These are phyloP conservation scores for Paspalum vaginatum DNA, from an alignment of 176 grass and related monocot genomes.

Conservation along the genomic window DNA sequence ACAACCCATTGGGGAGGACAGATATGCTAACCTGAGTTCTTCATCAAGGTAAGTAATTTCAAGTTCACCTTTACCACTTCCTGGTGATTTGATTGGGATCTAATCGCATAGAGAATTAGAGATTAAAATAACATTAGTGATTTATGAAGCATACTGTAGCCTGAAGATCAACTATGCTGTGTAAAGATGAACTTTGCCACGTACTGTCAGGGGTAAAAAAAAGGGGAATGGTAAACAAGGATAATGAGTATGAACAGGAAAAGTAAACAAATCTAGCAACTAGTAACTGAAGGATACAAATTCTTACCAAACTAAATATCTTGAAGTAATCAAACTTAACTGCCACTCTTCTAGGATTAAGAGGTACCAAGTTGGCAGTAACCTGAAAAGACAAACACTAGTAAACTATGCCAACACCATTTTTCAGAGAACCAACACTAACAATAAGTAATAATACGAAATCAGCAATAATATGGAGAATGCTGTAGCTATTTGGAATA, in stretches of 20 bases:
- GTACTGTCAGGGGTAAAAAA: too few species aligned
- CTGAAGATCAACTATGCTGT: background rate
- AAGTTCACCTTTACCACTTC: conserved; percentile 80
- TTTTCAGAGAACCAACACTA: conserved; percentile 36
- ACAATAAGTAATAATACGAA: background rate
- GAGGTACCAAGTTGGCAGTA: conserved; percentile 82
- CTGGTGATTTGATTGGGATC: conserved; percentile 86
- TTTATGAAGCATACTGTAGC: background rate
- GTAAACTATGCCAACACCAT: background rate
- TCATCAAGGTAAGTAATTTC: conserved; percentile 95
- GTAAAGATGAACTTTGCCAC: background rate
- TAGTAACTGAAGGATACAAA: conserved; percentile 33
- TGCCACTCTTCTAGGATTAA: conserved; percentile 67
- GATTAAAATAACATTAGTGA: background rate
- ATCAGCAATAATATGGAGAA: background rate
- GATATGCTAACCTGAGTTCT: conserved; percentile 73
- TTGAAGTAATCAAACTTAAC: conserved; percentile 92
- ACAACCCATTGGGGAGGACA: background rate
- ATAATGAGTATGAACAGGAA: conserved; percentile 9
- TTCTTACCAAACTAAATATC: conserved; percentile 88
- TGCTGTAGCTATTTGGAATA: background rate
- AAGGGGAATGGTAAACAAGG: background rate
- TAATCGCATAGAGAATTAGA: conserved; percentile 34
- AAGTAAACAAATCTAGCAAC: background rate
- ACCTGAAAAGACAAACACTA: conserved; percentile 68